phyloP scores from a whole-genome alignment of 768 basidiomycete genomes.

The Naganishia randhawae region DNA sequence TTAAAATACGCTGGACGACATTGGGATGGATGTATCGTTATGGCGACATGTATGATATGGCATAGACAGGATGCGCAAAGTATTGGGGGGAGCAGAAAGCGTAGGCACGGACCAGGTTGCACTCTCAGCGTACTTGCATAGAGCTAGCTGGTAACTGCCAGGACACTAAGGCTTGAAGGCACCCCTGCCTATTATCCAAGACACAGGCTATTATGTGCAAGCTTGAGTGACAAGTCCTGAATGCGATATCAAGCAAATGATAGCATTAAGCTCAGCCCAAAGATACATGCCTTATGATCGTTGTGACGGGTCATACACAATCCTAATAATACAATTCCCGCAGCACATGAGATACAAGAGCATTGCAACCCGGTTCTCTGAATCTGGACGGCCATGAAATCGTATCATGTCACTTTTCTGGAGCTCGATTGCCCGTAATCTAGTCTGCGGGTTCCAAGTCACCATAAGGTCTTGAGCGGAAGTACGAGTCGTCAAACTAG shows the following conservation, averaged over 20 bases:
- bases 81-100: neutral
- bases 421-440: slow-evolving; percentile 20
- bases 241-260: neutral
- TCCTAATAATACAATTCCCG: slow-evolving; percentile 25
- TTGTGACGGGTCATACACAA: slow-evolving; percentile 24
- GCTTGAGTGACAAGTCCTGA: too few species aligned
- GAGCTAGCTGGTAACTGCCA: too few species aligned
- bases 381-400: slow-evolving; percentile 3
- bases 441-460: slow-evolving; percentile 72
- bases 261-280: neutral
- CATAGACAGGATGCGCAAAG: neutral
- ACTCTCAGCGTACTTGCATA: too few species aligned
- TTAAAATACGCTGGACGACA: neutral
- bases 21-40: neutral
- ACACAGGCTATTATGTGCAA: too few species aligned
- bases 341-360: slow-evolving; percentile 21
- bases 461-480: slow-evolving; percentile 84
- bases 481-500: slow-evolving; percentile 85
- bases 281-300: neutral
- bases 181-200: too few species aligned
- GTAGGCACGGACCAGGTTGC: too few species aligned
- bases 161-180: too few species aligned
- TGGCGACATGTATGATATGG: slow-evolving; percentile 8
- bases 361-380: neutral
- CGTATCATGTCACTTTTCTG: slow-evolving; percentile 4